phyloP scores from a whole-genome alignment of 495 filamentous ascomycete species.

The Neurospora sp. region DNA sequence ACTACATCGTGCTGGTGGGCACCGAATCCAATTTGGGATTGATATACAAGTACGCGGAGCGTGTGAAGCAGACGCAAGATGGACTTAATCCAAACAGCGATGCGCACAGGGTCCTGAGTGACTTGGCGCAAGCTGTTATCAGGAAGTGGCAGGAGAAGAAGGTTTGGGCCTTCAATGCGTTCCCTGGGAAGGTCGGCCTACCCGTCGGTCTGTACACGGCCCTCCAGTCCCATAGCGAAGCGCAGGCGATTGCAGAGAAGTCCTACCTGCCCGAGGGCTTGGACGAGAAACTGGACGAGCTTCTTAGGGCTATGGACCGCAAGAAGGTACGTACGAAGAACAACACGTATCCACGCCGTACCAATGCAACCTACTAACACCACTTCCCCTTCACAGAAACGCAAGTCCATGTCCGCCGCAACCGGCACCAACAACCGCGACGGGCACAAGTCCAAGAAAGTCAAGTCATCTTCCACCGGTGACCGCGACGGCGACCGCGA shows the following conservation, averaged over 20 bases:
- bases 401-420: constrained; percentile 24
- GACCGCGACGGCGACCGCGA: constrained; percentile 1
- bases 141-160: constrained; percentile 71
- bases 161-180: constrained; percentile 69
- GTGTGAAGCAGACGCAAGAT: constrained; percentile 83
- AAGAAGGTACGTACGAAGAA: constrained; percentile 37
- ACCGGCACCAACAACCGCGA: constrained; percentile 25
- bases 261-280: constrained; percentile 74
- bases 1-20: constrained; percentile 74
- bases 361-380: neutral
- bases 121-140: constrained; percentile 76
- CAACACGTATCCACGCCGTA: neutral
- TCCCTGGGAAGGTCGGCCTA: constrained; percentile 69
- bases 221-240: constrained; percentile 64
- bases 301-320: constrained; percentile 44
- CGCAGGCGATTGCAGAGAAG: constrained; percentile 74
- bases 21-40: constrained; percentile 77
- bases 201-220: constrained; percentile 67
- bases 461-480: constrained; percentile 6
- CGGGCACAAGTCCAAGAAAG: constrained; percentile 11
- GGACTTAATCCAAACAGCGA: constrained; percentile 53
- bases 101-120: constrained; percentile 76
- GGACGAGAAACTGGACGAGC: constrained; percentile 62
- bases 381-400: constrained; percentile 26
- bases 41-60: constrained; percentile 86